Percentiles rank a stretch among this genome's conserved stretches.
Evolutionary conservation across 1,284 basidiomycete genomes (phyloP).

Genomic region (Acaromyces ingoldii): DNA sequence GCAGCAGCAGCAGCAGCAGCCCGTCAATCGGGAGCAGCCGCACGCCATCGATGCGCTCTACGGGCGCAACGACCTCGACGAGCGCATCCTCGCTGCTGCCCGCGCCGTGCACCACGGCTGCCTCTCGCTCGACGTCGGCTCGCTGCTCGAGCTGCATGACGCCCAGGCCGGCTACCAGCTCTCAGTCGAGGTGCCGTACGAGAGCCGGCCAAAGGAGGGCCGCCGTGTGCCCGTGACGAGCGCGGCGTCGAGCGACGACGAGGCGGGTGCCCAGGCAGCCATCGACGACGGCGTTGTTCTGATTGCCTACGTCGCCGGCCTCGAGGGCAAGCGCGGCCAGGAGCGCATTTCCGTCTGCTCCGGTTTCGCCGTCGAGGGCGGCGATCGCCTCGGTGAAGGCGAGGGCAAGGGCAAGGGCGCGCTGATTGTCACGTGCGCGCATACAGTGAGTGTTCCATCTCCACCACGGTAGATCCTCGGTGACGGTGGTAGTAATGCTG

Average conservation of each 20-base stretch:
- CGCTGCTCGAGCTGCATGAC: not conserved
- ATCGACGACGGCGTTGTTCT: conserved; percentile 56
- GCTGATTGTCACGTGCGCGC: conserved; percentile 63
- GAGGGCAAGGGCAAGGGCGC: conserved; percentile 46
- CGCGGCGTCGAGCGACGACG: conserved; percentile 28
- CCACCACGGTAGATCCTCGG: too few species aligned
- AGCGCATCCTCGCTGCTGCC: conserved; percentile 33
- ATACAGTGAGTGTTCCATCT: conserved; percentile 61
- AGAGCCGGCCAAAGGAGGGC: conserved; percentile 25
- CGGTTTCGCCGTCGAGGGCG: conserved; percentile 59
- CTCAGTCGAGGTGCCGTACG: conserved; percentile 45
- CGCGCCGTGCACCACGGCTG: conserved; percentile 5
- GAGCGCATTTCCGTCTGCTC: conserved; percentile 62
- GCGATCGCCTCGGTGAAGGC: conserved; percentile 15
- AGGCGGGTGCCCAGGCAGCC: conserved; percentile 25
- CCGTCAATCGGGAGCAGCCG: conserved; percentile 31
- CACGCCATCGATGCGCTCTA: conserved; percentile 36
- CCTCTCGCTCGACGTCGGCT: not conserved
- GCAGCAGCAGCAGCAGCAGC: conserved; percentile 18
- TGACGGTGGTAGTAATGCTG: too few species aligned
- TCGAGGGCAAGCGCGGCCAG: conserved; percentile 48
- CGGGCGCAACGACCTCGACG: conserved; percentile 39
- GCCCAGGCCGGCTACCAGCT: conserved; percentile 27
- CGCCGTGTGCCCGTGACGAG: conserved; percentile 33
- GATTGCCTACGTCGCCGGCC: conserved; percentile 59